phyloP scores from a whole-genome alignment of 106 monocot genomes.

The Hemerocallis citrina region DNA sequence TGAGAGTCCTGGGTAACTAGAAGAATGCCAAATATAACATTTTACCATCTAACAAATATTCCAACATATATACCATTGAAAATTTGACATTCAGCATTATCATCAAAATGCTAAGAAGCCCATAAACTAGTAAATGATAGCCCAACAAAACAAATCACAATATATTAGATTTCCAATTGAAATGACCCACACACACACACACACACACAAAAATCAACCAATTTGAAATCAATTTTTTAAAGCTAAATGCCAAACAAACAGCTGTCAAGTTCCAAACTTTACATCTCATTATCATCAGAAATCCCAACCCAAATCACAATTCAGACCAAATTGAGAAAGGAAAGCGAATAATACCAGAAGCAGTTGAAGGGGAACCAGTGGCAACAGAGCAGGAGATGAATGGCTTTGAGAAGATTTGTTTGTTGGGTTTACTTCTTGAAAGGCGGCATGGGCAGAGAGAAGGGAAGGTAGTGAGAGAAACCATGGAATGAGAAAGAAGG shows the following conservation, averaged over 20 bases:
- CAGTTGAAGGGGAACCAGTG: conserved; percentile 12
- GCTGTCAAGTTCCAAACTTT: not conserved
- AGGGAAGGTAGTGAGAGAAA: conserved; percentile 30
- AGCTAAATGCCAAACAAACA: not conserved
- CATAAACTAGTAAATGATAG: not conserved
- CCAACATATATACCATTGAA: too few species aligned
- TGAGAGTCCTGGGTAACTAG: too few species aligned
- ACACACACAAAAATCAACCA: not conserved
- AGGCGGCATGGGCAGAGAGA: conserved; percentile 46
- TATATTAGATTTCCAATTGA: not conserved
- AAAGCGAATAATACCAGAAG: conserved; percentile 20
- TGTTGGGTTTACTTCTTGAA: conserved; percentile 14
- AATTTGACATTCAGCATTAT: too few species aligned
- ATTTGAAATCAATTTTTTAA: not conserved
- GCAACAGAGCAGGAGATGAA: conserved; percentile 28
- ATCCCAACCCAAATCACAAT: not conserved
- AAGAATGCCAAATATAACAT: too few species aligned
- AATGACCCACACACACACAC: not conserved
- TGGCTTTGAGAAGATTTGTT: conserved; percentile 3
- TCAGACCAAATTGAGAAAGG: not conserved
- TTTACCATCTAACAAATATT: too few species aligned
- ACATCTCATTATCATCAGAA: not conserved
- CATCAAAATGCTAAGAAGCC: too few species aligned
- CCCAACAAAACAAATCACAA: not conserved
- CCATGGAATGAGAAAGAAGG: too few species aligned